Percentiles rank a stretch among this genome's conserved stretches.
phyloP scores from a whole-genome alignment of 768 basidiomycete genomes.

The Amanita pseudoporphyria region DNA sequence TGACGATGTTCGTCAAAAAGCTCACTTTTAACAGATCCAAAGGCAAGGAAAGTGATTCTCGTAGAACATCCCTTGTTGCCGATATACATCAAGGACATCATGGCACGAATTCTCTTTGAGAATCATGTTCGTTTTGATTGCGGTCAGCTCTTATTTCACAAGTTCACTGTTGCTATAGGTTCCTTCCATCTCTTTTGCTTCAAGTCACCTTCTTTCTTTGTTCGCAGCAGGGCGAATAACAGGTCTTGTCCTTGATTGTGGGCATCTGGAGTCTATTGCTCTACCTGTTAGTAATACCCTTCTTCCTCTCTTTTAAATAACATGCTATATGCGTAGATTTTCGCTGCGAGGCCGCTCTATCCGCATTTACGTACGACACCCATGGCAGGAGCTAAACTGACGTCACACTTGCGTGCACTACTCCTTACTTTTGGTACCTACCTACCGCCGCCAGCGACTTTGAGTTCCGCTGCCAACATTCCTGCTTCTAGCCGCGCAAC shows the following conservation, averaged over 20 bases:
- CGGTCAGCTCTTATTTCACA: not conserved
- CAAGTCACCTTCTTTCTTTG: constrained; percentile 77
- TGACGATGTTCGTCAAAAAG: constrained; percentile 29
- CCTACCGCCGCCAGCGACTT: constrained; percentile 67
- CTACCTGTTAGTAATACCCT: constrained; percentile 56
- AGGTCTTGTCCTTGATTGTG: constrained; percentile 89
- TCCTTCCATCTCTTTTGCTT: constrained; percentile 89
- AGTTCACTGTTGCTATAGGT: constrained; percentile 39
- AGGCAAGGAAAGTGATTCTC: constrained; percentile 89
- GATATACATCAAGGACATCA: constrained; percentile 76
- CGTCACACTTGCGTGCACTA: constrained; percentile 71
- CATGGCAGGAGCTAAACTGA: constrained; percentile 74
- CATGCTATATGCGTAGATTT: constrained; percentile 51
- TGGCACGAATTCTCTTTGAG: constrained; percentile 81
- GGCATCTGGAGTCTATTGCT: constrained; percentile 82
- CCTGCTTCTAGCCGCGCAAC: constrained; percentile 53
- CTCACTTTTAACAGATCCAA: constrained; percentile 88
- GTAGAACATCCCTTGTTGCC: constrained; percentile 87
- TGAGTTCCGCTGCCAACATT: constrained; percentile 54
- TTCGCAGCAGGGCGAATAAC: constrained; percentile 84
- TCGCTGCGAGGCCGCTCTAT: constrained; percentile 79
- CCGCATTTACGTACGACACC: constrained; percentile 79
- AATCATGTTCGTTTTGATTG: constrained; percentile 55
- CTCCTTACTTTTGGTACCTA: constrained; percentile 79
- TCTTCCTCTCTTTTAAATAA: not conserved